These are phyloP conservation scores for Aspergillus avenaceus DNA, from an alignment of 495 filamentous ascomycete genomes.

Conservation along the genomic window DNA sequence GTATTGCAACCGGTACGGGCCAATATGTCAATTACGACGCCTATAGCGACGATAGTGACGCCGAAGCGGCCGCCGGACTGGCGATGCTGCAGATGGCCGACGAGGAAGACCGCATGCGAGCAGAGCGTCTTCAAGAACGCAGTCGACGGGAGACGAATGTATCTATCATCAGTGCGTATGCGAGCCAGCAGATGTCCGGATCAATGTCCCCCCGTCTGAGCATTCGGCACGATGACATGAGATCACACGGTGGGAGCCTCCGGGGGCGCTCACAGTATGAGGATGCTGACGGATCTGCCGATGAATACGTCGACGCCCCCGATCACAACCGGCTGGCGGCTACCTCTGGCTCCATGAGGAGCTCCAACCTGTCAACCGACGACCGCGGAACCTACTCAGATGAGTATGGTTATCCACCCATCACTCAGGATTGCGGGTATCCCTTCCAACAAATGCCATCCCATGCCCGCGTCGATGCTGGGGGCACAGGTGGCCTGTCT, in stretches of 20 bases:
- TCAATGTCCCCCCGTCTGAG: conserved; percentile 44
- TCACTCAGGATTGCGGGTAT: conserved; percentile 50
- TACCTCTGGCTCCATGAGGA: conserved; percentile 30
- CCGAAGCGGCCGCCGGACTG: conserved; percentile 83
- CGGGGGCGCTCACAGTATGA: conserved; percentile 70
- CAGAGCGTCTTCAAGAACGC: conserved; percentile 42
- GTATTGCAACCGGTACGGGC: conserved; percentile 39
- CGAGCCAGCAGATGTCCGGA: conserved; percentile 17
- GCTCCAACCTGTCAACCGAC: conserved; percentile 33
- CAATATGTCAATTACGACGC: conserved; percentile 49
- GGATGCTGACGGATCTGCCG: conserved; percentile 35
- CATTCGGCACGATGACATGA: conserved; percentile 67
- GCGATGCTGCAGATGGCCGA: conserved; percentile 82
- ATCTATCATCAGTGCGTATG: conserved; percentile 32
- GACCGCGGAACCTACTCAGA: conserved; percentile 31
- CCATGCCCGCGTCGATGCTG: conserved; percentile 67
- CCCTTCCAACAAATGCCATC: conserved; percentile 55
- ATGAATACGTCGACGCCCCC: conserved; percentile 6
- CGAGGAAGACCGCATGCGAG: conserved; percentile 63
- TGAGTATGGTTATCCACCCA: conserved; percentile 39
- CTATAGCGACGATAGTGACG: conserved; percentile 76
- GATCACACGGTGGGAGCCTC: conserved; percentile 70
- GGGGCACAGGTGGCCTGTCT: conserved; percentile 79
- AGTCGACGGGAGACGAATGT: conserved; percentile 50
- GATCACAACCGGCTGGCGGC: conserved; percentile 16